Conservation (phyloP, 495 filamentous ascomycete genomes). For the Trichoderma erinaceum region DNA sequence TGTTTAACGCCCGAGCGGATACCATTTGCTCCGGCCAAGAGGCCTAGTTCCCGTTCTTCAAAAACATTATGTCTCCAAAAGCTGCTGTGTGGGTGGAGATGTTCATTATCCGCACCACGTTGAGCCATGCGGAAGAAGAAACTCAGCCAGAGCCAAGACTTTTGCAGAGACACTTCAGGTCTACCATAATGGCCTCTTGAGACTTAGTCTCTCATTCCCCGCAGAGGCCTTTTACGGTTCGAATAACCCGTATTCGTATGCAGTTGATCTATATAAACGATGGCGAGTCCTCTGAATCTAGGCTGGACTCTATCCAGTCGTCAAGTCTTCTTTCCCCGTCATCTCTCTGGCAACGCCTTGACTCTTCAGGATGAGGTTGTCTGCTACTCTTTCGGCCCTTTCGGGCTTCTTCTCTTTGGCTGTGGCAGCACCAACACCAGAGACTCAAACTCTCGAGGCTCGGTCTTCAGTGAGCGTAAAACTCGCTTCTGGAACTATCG, state of each 20-base stretch:
- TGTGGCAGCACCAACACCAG: background rate
- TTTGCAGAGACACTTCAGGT: background rate
- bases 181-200: background rate
- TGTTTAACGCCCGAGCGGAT: background rate
- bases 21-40: background rate
- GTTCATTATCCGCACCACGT: background rate
- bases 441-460: constrained; percentile 4
- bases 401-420: constrained; percentile 4
- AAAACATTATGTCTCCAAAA: background rate
- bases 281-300: background rate
- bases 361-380: constrained; percentile 3
- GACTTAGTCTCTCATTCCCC: background rate
- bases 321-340: background rate
- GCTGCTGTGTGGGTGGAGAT: background rate
- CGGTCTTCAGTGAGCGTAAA: constrained; percentile 37
- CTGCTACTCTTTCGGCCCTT: background rate
- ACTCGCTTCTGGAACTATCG: constrained; percentile 42
- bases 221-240: background rate
- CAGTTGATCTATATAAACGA: background rate
- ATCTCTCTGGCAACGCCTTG: background rate
- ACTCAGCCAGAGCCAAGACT: background rate
- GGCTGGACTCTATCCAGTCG: background rate
- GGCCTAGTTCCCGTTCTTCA: background rate
- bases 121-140: background rate
- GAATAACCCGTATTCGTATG: background rate